A percentile compares a stretch with the other conserved stretches of the same genome.
Conservation (phyloP, 768 basidiomycete species). For the Leccinum rimulosum region DNA sequence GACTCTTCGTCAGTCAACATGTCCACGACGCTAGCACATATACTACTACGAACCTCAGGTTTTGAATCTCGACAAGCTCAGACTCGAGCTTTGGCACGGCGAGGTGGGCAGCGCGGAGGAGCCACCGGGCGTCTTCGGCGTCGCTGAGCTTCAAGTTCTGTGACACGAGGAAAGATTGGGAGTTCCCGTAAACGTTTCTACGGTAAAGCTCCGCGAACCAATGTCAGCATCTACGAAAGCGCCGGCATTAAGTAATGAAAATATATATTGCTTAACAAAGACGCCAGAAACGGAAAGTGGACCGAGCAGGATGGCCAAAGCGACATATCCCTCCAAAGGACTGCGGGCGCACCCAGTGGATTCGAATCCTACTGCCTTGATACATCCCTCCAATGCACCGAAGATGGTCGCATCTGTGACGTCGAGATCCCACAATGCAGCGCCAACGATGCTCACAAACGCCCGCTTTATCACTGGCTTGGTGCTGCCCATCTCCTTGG, state of each 20-base stretch:
- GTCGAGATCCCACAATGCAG: conserved; percentile 50
- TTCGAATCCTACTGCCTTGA: conserved; percentile 65
- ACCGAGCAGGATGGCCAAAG: conserved; percentile 64
- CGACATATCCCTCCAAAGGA: conserved; percentile 81
- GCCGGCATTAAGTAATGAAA: not conserved
- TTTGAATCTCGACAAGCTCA: conserved; percentile 52
- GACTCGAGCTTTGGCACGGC: conserved; percentile 43
- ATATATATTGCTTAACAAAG: conserved; percentile 45
- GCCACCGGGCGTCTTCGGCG: conserved; percentile 71
- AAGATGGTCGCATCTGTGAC: conserved; percentile 46
- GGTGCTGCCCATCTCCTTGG: conserved; percentile 67
- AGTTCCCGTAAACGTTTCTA: conserved; percentile 45
- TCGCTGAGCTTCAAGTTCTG: conserved; percentile 46
- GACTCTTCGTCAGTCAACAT: not conserved
- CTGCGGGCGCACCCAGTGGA: conserved; percentile 55
- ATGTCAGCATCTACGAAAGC: too few relatives aligned
- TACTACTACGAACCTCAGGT: conserved; percentile 38
- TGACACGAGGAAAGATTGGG: conserved; percentile 64
- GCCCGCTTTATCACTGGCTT: conserved; percentile 63
- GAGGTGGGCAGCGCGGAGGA: conserved; percentile 62
- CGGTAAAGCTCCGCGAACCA: conserved; percentile 45
- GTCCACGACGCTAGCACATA: not conserved
- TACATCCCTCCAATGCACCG: conserved; percentile 62
- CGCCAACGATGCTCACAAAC: conserved; percentile 62
- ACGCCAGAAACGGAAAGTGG: conserved; percentile 48